phyloP scores from a whole-genome alignment of 148 eudicot genomes.

The Gaultheria prostrata region DNA sequence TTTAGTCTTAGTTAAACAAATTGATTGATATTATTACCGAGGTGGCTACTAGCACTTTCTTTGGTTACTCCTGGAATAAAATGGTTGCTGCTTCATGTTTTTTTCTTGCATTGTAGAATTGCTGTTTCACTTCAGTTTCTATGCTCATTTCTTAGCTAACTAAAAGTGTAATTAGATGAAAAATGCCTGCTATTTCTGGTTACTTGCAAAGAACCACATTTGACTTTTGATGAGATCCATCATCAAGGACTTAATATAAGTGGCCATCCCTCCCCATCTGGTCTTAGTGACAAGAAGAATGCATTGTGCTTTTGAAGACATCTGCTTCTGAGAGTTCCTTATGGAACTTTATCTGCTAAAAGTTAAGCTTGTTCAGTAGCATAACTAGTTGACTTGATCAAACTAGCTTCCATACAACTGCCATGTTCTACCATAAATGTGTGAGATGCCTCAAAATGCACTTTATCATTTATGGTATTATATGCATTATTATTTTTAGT shows the following conservation, averaged over 20 bases:
- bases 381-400: not conserved
- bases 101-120: not conserved
- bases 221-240: not conserved
- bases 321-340: not conserved
- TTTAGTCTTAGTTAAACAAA: not conserved
- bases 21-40: not conserved
- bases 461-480: not conserved
- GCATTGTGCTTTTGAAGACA: not conserved
- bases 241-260: not conserved
- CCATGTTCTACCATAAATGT: not conserved
- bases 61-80: not conserved
- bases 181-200: not conserved
- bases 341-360: not conserved
- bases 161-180: not conserved
- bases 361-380: not conserved
- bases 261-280: not conserved
- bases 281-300: not conserved
- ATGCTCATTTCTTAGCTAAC: not conserved
- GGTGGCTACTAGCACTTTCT: not conserved
- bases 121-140: not conserved
- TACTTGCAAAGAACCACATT: not conserved
- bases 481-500: not conserved
- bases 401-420: not conserved
- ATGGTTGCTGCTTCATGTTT: not conserved
- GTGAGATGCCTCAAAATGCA: not conserved